These are phyloP conservation scores for Parathielavia hyrcaniae DNA, from an alignment of 495 filamentous ascomycete genomes.

Conservation along the genomic window DNA sequence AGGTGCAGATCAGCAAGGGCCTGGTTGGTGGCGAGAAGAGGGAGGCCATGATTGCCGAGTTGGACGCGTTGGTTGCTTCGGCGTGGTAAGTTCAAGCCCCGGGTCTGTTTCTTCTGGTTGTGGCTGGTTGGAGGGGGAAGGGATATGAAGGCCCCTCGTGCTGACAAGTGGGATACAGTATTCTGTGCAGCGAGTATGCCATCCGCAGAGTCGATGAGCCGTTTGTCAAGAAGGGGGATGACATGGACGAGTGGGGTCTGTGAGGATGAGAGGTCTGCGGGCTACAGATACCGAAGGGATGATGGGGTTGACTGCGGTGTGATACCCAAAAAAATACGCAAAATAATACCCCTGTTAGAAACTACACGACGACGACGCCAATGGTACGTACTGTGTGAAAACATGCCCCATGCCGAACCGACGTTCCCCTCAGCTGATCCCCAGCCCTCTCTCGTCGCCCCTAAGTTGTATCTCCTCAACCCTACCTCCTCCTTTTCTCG, in stretches of 20 bases:
- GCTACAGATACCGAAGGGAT: too few species aligned
- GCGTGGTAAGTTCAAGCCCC: conserved; percentile 47
- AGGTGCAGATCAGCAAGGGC: conserved; percentile 69
- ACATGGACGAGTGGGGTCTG: conserved; percentile 75
- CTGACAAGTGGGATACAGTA: conserved; percentile 42
- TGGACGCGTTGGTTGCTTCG: conserved; percentile 76
- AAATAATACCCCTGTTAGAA: background rate
- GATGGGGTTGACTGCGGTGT: background rate
- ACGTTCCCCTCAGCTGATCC: too few species aligned
- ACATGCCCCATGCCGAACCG: too few species aligned
- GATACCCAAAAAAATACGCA: conserved; percentile 12
- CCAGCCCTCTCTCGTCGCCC: background rate
- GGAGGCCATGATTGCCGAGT: conserved; percentile 77
- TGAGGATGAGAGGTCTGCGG: conserved; percentile 31
- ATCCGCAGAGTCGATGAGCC: conserved; percentile 90
- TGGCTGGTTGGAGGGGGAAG: background rate
- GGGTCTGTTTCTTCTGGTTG: background rate
- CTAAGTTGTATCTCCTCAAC: background rate
- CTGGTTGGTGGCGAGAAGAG: conserved; percentile 57
- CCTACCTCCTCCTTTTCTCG: too few species aligned
- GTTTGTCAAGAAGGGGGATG: conserved; percentile 66
- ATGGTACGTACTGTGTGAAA: too few species aligned
- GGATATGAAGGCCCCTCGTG: background rate
- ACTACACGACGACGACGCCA: too few species aligned
- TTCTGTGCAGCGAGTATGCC: conserved; percentile 88